These are phyloP conservation scores for Ustilago nuda DNA, from an alignment of 1,284 basidiomycete species.

Conservation along the genomic window DNA sequence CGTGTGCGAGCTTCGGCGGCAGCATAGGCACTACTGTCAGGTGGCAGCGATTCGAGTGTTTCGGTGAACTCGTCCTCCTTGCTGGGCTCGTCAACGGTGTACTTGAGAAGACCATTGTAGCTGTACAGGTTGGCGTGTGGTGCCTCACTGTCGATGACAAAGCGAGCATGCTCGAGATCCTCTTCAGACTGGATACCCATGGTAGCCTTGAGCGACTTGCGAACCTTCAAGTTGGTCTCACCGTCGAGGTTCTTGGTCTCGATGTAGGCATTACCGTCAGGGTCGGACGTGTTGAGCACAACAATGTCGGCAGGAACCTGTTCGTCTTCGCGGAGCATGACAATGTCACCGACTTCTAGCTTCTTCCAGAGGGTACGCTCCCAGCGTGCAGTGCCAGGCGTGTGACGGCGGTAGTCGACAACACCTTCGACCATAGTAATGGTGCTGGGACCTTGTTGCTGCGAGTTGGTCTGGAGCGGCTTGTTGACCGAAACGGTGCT, in stretches of 20 bases:
- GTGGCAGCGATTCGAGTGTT: slow-evolving; percentile 31
- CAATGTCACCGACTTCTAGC: slow-evolving; percentile 95
- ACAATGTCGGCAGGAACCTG: slow-evolving; percentile 95
- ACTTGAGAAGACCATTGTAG: slow-evolving; percentile 87
- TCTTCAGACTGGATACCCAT: slow-evolving; percentile 84
- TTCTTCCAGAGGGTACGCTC: slow-evolving; percentile 98
- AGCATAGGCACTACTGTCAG: slow-evolving; percentile 53
- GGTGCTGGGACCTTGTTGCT: slow-evolving; percentile 25
- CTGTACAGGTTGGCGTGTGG: slow-evolving; percentile 93
- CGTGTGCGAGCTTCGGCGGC: slow-evolving; percentile 63
- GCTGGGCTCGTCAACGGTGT: slow-evolving; percentile 68
- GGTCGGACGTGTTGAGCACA: slow-evolving; percentile 77
- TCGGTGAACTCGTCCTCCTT: slow-evolving; percentile 43
- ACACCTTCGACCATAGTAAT: slow-evolving; percentile 48
- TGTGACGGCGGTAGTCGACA: slow-evolving; percentile 79
- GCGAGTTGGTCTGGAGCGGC: slow-evolving; percentile 21
- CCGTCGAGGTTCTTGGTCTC: slow-evolving; percentile 91
- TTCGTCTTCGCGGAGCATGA: slow-evolving; percentile 89
- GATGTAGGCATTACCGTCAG: slow-evolving; percentile 70
- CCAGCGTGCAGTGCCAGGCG: slow-evolving; percentile 83
- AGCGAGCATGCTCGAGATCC: slow-evolving; percentile 86
- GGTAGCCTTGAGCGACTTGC: slow-evolving; percentile 82
- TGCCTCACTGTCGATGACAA: slow-evolving; percentile 89
- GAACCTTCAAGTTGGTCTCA: slow-evolving; percentile 93
- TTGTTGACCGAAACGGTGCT: slow-evolving; percentile 37